Evolutionary conservation across 208 protist species (phyloP).

Genomic region (Angomonas deanei): DNA sequence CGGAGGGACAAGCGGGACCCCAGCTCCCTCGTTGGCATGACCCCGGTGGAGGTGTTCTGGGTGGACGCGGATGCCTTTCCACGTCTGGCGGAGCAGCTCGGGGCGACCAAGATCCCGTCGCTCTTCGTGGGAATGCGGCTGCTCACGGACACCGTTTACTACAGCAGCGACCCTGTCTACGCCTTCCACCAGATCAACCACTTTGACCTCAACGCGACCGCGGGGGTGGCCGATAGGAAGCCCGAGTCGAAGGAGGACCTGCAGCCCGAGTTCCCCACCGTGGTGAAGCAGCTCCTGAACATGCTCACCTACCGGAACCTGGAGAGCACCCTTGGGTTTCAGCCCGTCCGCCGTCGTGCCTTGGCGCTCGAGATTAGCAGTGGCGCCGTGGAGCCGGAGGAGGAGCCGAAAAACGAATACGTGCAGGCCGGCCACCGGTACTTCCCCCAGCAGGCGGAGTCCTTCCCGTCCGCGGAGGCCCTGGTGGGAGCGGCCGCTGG

Average conservation of each 20-base stretch:
- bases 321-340: slow-evolving; percentile 3
- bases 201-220: slow-evolving; percentile 23
- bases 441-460: background rate
- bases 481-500: background rate
- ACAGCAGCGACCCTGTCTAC: background rate
- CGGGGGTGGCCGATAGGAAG: slow-evolving; percentile 11
- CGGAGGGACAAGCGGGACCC: slow-evolving; percentile 5
- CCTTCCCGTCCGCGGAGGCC: background rate
- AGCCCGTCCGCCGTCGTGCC: background rate
- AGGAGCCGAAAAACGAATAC: no score
- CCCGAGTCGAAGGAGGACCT: slow-evolving; percentile 16
- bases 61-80: slow-evolving; percentile 36
- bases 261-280: slow-evolving; percentile 21
- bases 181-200: slow-evolving; percentile 20
- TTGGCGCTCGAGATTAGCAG: slow-evolving; percentile 1
- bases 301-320: slow-evolving; percentile 27
- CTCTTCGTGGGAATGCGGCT: slow-evolving; percentile 22
- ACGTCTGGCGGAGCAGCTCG: slow-evolving; percentile 16
- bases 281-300: slow-evolving; percentile 27
- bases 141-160: slow-evolving; percentile 9
- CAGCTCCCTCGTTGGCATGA: background rate
- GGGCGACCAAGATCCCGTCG: slow-evolving; percentile 24
- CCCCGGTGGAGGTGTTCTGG: slow-evolving; percentile 20
- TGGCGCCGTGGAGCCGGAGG: background rate
- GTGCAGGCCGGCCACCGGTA: no score